A percentile compares a stretch with the other conserved stretches of the same genome.
These are phyloP conservation scores for Quercus rubra DNA, from an alignment of 306 rosid species.

Conservation along the genomic window DNA sequence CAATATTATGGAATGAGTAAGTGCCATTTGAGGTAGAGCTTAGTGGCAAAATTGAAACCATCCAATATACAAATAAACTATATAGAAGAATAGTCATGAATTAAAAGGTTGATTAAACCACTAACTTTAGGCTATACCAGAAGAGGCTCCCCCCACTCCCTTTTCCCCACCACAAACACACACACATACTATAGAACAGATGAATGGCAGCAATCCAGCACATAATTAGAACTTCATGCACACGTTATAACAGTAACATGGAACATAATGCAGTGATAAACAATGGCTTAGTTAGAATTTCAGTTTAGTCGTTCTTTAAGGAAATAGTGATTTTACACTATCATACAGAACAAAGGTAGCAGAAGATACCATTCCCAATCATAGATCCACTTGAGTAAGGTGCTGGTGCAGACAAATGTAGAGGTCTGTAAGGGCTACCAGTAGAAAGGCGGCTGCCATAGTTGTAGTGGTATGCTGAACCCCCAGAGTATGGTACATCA, in stretches of 20 bases:
- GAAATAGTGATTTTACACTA: background rate
- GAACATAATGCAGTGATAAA: background rate
- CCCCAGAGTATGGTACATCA: slow-evolving; percentile 90
- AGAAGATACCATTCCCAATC: slow-evolving; percentile 70
- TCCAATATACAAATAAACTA: background rate
- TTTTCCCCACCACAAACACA: background rate
- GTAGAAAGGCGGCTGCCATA: slow-evolving; percentile 73
- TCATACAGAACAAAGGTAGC: slow-evolving; percentile 5
- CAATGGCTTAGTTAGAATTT: background rate
- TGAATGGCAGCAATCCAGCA: background rate
- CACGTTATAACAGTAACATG: background rate
- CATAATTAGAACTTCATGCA: background rate
- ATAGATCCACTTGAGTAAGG: slow-evolving; percentile 87
- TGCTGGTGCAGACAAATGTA: slow-evolving; percentile 81
- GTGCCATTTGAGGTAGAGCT: too few relatives aligned
- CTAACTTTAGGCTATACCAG: background rate
- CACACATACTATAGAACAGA: background rate
- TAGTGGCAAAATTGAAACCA: background rate
- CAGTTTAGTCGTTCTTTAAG: background rate
- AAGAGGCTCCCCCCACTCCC: background rate
- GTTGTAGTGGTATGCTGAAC: slow-evolving; percentile 93
- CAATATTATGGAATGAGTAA: too few relatives aligned
- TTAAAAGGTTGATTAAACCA: background rate
- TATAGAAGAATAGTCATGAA: background rate
- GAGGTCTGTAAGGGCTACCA: slow-evolving; percentile 87